Evolutionary conservation across 441 rosid genomes (phyloP).

Genomic region (Populus hybrid): DNA sequence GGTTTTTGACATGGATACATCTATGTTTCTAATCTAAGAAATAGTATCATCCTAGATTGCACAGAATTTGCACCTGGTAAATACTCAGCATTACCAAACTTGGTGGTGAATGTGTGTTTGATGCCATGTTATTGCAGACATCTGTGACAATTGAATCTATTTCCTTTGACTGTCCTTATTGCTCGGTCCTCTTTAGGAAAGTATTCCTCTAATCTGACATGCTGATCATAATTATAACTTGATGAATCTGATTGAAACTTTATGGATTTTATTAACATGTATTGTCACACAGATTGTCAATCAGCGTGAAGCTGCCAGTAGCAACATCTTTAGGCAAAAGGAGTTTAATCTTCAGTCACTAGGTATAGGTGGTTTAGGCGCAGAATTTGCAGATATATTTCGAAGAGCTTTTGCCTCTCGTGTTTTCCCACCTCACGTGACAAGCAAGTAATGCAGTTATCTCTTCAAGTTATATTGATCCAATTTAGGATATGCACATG

Average conservation of each 20-base stretch:
- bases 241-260: constrained; percentile 16
- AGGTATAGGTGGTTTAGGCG: constrained; percentile 97
- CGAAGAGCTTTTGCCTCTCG: constrained; percentile 61
- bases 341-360: constrained; percentile 91
- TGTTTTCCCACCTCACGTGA: no score
- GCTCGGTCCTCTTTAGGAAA: neutral
- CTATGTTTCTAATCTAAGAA: neutral
- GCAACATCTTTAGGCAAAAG: constrained; percentile 89
- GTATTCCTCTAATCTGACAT: neutral
- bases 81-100: neutral
- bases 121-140: neutral
- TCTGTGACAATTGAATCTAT: neutral
- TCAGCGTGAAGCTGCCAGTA: constrained; percentile 98
- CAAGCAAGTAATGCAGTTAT: no score
- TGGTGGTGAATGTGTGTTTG: neutral
- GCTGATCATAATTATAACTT: neutral
- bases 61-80: neutral
- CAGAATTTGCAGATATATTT: constrained; percentile 95
- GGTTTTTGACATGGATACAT: neutral
- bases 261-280: constrained; percentile 16
- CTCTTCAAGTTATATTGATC: no score
- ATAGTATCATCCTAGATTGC: neutral
- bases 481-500: no score
- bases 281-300: constrained; percentile 53
- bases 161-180: neutral